Evolutionary conservation across 1,284 basidiomycete genomes (phyloP).

Genomic region (Sutorius eximius): DNA sequence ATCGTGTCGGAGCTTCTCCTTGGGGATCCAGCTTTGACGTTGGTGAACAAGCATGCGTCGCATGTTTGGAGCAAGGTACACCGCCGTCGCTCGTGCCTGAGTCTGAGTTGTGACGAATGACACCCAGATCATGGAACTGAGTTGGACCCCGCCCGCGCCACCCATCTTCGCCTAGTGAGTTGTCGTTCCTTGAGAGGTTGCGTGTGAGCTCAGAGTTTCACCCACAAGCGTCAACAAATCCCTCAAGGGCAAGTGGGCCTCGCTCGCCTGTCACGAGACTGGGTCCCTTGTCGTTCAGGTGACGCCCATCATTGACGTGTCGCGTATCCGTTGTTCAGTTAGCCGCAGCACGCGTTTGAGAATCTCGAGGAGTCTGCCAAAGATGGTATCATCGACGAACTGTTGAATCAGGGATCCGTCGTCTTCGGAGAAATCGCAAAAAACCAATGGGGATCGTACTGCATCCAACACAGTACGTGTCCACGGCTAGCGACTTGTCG

Average conservation of each 20-base stretch:
- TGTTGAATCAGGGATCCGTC: constrained; percentile 65
- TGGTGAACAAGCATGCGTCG: constrained; percentile 84
- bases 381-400: constrained; percentile 76
- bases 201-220: constrained; percentile 4
- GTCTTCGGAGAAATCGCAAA: constrained; percentile 76
- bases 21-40: constrained; percentile 76
- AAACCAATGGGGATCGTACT: constrained; percentile 84
- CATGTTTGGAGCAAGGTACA: constrained; percentile 84
- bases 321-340: constrained; percentile 6
- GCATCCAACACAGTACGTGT: constrained; percentile 74
- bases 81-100: background rate
- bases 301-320: constrained; percentile 1
- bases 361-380: constrained; percentile 80
- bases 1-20: constrained; percentile 79
- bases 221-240: constrained; percentile 74
- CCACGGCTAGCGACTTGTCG: background rate
- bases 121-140: constrained; percentile 75
- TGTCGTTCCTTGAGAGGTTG: background rate
- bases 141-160: constrained; percentile 78
- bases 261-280: constrained; percentile 84
- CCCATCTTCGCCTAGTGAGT: constrained; percentile 81
- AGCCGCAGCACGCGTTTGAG: constrained; percentile 75
- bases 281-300: constrained; percentile 83
- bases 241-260: constrained; percentile 80
- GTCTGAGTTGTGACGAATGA: constrained; percentile 4